Evolutionary conservation across 371 early-diverging fungal species (phyloP).

Genomic region (Mucor ambiguus): DNA sequence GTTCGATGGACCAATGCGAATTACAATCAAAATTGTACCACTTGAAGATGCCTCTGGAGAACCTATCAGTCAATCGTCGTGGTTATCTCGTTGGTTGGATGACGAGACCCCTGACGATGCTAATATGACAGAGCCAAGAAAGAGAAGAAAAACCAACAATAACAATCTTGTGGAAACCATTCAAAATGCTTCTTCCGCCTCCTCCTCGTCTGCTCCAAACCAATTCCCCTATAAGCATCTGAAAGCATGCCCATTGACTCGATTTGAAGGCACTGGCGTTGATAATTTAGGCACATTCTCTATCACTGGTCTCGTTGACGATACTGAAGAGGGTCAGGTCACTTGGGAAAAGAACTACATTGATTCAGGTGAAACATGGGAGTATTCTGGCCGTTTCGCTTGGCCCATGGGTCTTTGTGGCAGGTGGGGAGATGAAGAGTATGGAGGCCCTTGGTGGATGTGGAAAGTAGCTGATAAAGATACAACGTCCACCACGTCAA

Average conservation of each 20-base stretch:
- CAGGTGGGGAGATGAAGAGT: constrained; percentile 54
- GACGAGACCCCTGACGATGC: constrained; percentile 4
- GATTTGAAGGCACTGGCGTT: constrained; percentile 50
- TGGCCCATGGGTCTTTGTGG: constrained; percentile 50
- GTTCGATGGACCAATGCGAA: constrained; percentile 52
- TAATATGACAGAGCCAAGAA: constrained; percentile 15
- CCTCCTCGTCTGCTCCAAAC: neutral
- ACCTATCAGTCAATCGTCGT: constrained; percentile 21
- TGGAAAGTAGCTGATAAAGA: constrained; percentile 37
- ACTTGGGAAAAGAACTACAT: constrained; percentile 51
- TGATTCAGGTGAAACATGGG: constrained; percentile 51
- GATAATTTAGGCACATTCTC: constrained; percentile 44
- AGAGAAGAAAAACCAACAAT: constrained; percentile 21
- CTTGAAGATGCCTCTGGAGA: constrained; percentile 32
- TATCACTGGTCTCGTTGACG: constrained; percentile 49
- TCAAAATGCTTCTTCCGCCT: neutral
- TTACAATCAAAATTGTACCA: constrained; percentile 44
- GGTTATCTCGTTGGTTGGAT: constrained; percentile 32
- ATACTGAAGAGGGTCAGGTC: constrained; percentile 49
- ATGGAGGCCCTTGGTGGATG: constrained; percentile 57
- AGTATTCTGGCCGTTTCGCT: constrained; percentile 47
- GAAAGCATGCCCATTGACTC: constrained; percentile 42
- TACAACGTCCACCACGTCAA: neutral
- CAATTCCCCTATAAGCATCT: constrained; percentile 40
- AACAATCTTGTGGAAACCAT: constrained; percentile 6